phyloP scores from a whole-genome alignment of 163 green algal genomes.

The Chlorella variabilis region DNA sequence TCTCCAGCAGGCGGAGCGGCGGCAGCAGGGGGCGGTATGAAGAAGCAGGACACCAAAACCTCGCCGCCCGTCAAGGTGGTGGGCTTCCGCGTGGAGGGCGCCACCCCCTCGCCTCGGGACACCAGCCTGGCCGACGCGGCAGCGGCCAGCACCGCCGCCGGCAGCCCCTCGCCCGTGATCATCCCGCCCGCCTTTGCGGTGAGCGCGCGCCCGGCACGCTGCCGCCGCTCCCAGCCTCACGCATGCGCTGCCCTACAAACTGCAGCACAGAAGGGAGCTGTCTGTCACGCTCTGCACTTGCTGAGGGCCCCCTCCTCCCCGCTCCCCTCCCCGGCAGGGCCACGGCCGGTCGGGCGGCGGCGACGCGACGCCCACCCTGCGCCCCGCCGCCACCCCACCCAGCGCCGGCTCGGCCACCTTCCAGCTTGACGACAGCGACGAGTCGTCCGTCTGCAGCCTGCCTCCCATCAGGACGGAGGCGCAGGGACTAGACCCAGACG shows the following conservation, averaged over 20 bases:
- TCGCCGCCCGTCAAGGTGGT: conserved; percentile 64
- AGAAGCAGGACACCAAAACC: conserved; percentile 13
- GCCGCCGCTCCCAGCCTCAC: too few relatives aligned
- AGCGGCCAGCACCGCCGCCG: conserved; percentile 35
- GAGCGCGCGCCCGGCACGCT: neutral
- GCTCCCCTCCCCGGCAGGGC: conserved; percentile 16
- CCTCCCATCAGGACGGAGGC: conserved; percentile 19
- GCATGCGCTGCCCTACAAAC: too few relatives aligned
- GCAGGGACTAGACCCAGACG: conserved; percentile 19
- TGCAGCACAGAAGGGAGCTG: too few relatives aligned
- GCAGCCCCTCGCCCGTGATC: conserved; percentile 82
- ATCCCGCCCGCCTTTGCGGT: conserved; percentile 86
- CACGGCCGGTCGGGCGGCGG: neutral
- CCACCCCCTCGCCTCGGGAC: conserved; percentile 56
- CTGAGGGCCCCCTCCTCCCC: too few relatives aligned
- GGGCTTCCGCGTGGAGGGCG: conserved; percentile 87
- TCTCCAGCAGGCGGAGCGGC: neutral
- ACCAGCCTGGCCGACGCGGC: conserved; percentile 32
- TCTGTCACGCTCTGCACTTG: too few relatives aligned
- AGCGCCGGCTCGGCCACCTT: neutral
- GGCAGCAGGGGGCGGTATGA: too few relatives aligned
- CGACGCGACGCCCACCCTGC: neutral
- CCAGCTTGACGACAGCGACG: neutral
- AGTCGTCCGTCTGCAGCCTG: neutral
- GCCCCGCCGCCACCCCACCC: neutral